Conservation (phyloP, 2,329 filamentous ascomycete genomes). For the Aureobasidium lini region DNA sequence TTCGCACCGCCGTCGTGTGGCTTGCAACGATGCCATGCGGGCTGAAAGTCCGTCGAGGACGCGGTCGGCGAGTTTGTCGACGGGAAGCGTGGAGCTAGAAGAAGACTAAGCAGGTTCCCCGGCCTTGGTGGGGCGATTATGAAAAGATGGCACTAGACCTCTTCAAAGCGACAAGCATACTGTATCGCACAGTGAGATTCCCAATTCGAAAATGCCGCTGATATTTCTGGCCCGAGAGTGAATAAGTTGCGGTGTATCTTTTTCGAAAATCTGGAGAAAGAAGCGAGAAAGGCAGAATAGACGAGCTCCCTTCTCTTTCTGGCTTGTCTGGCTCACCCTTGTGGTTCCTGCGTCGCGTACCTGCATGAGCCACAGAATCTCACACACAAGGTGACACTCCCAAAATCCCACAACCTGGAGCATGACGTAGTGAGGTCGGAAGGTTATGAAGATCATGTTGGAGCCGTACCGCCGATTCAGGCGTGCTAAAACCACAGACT, state of each 20-base stretch:
- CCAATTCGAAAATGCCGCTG: neutral
- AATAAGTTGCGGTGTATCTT: neutral
- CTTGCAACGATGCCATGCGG: conserved; percentile 1
- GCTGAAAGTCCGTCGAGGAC: conserved; percentile 1
- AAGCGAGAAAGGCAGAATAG: conserved; percentile 6
- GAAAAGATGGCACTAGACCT: neutral
- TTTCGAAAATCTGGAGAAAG: neutral
- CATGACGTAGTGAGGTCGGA: neutral
- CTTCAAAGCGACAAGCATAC: neutral
- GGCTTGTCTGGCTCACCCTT: neutral
- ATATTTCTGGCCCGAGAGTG: neutral
- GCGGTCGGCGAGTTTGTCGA: neutral
- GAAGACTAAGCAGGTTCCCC: conserved; percentile 9
- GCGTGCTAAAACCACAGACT: neutral
- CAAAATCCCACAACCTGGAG: neutral
- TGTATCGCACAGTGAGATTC: neutral
- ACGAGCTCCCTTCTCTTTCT: neutral
- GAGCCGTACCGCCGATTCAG: neutral
- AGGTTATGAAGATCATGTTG: conserved; percentile 7
- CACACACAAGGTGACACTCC: neutral
- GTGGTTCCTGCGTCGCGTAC: conserved; percentile 1
- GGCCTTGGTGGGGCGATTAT: conserved; percentile 5
- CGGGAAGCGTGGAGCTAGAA: conserved; percentile 6
- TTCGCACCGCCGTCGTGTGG: conserved; percentile 8
- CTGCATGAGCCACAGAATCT: conserved; percentile 7